Conservation (phyloP, 2,329 filamentous ascomycete genomes). For the Penicillium sp. region DNA sequence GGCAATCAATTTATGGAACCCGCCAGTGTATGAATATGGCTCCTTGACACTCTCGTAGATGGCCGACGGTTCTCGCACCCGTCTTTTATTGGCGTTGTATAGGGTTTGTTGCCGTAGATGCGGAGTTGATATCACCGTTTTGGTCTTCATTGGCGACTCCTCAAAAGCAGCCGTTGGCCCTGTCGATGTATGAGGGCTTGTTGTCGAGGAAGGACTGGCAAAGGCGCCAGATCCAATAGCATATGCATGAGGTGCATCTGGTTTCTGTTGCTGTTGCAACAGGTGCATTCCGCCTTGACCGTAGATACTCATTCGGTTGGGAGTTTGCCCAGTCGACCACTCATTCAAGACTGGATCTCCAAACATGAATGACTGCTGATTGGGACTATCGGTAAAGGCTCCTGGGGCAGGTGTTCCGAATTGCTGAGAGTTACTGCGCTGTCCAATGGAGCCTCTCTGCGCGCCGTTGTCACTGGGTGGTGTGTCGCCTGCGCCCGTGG, state of each 20-base stretch:
- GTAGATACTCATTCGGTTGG: slow-evolving; percentile 31
- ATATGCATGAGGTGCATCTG: slow-evolving; percentile 54
- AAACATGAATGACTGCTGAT: slow-evolving; percentile 44
- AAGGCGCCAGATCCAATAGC: slow-evolving; percentile 56
- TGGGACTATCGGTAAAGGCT: slow-evolving; percentile 44
- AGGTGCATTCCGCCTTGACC: slow-evolving; percentile 34
- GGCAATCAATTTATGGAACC: slow-evolving; percentile 83
- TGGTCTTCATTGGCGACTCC: slow-evolving; percentile 29
- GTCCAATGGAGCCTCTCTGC: slow-evolving; percentile 42
- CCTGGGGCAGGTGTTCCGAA: slow-evolving; percentile 32
- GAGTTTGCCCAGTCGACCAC: slow-evolving; percentile 38
- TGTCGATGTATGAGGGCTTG: slow-evolving; percentile 48
- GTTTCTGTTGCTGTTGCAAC: slow-evolving; percentile 29
- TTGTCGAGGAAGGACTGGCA: slow-evolving; percentile 56
- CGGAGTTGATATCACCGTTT: slow-evolving; percentile 41
- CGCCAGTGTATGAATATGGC: slow-evolving; percentile 84
- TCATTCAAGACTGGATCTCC: slow-evolving; percentile 44
- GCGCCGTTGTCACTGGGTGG: slow-evolving; percentile 61
- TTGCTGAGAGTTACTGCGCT: slow-evolving; percentile 37
- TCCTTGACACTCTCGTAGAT: slow-evolving; percentile 88
- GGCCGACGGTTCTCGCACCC: slow-evolving; percentile 68
- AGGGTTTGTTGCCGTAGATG: slow-evolving; percentile 39
- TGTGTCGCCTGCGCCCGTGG: slow-evolving; percentile 79
- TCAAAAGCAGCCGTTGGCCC: slow-evolving; percentile 30
- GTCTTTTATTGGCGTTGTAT: slow-evolving; percentile 39